Conservation (phyloP, 495 filamentous ascomycete species). For the Acidomyces sp. region DNA sequence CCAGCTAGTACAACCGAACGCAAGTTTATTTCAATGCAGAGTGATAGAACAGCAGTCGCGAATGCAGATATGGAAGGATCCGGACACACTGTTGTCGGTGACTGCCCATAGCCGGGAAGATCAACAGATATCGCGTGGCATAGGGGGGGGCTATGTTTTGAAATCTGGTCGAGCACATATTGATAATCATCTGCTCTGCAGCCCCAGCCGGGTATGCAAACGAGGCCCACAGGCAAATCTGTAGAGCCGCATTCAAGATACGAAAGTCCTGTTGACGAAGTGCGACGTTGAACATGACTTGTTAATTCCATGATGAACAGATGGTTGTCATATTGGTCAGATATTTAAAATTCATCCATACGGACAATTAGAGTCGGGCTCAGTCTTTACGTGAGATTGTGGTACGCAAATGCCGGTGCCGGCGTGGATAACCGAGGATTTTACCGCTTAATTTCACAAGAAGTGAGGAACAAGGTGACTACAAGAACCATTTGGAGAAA, state of each 20-base stretch:
- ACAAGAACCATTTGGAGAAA: not conserved
- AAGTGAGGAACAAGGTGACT: not conserved
- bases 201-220: constrained; percentile 14
- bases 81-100: not conserved
- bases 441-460: too few relatives aligned
- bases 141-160: not conserved
- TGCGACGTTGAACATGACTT: too few relatives aligned
- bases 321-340: too few relatives aligned
- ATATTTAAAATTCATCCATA: too few relatives aligned
- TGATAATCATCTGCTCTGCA: constrained; percentile 5
- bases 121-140: not conserved
- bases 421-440: too few relatives aligned
- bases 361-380: too few relatives aligned
- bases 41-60: not conserved
- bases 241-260: too few relatives aligned
- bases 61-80: not conserved
- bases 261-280: too few relatives aligned
- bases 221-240: too few relatives aligned
- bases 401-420: too few relatives aligned
- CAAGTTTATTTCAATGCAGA: not conserved
- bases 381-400: too few relatives aligned
- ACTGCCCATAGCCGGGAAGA: not conserved
- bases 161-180: not conserved
- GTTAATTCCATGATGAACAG: not conserved
- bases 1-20: constrained; percentile 3